Base-by-base conservation (phyloP, 495 filamentous ascomycete genomes). In the Talaromyces thailandensis region DNA sequence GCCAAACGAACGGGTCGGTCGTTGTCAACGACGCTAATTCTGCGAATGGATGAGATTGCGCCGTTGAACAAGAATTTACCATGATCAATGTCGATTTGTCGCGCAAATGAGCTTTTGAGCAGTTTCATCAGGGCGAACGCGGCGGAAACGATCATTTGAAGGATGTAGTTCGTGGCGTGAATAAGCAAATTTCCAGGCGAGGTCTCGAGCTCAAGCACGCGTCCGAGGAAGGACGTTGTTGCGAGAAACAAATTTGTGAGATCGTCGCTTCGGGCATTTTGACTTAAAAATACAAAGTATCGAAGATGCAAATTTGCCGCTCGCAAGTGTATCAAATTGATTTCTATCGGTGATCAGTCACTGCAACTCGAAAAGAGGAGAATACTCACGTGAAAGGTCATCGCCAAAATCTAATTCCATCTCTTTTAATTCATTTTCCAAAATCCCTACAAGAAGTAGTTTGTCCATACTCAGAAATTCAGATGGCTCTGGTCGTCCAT, bases 71-170 rank as follows among this genome's bases (percentile, higher is more conserved):
- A 77, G 6, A 83, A 73, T 50, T 88, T 85, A 28, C 91, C 91
- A n/a, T 88, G 80, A n/a, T 88, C 82, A 64, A 86, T 84, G 62
- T 93, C 88, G 64, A 80, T 77, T 43, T 71, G 85, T 76, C 71
- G 80, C 71, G 63, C 87, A 77, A 78, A 96, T 85, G 78, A 90
- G 56, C 89, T 93, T 68, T 91, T 89, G 65, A 96, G 77, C 25
- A 97, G 79, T 69, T 96, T 96, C 68, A 96, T 83, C 9, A 97
- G 75, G 2, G 90, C 86, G 66, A 95, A 95, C 3, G 89, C 91
- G 0, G 88, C 90, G 11, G 92, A 93, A 7, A 95, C 86, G 29
- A 95, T 87, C 89, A 97, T 96, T 70, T 96, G 92, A 62, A 93
- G 85, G 61, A 96, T 88, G 71, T 96, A 96, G 68, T 93, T 93